These are phyloP conservation scores for Aspergillus latus DNA, from an alignment of 2,329 filamentous ascomycete genomes.

Conservation along the genomic window DNA sequence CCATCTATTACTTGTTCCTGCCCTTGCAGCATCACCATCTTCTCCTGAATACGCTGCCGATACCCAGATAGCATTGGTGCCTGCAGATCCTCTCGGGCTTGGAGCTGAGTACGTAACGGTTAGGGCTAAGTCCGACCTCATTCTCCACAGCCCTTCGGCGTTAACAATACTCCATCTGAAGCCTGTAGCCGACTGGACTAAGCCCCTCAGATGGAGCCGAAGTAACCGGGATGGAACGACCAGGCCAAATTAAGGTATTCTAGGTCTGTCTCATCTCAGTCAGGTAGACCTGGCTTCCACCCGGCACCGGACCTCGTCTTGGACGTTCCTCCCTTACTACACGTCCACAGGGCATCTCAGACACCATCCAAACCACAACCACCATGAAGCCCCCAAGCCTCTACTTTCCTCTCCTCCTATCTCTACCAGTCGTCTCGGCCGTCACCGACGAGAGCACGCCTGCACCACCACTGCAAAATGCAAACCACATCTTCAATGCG, in stretches of 20 bases:
- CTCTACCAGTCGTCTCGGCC: background rate
- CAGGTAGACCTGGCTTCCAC: too few species aligned
- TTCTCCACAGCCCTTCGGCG: background rate
- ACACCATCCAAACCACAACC: background rate
- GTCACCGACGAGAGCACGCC: background rate
- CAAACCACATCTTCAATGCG: slow-evolving; percentile 69
- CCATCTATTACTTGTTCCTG: too few species aligned
- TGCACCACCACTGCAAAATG: slow-evolving; percentile 47
- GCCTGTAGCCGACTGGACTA: background rate
- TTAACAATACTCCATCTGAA: background rate
- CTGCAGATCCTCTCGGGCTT: background rate
- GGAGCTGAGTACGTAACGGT: background rate
- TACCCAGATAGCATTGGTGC: background rate
- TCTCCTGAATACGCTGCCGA: background rate
- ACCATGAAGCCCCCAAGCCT: background rate
- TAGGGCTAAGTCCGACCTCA: background rate
- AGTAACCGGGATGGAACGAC: background rate
- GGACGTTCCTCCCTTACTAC: background rate
- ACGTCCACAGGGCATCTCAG: too few species aligned
- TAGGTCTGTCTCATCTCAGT: too few species aligned
- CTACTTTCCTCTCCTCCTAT: background rate
- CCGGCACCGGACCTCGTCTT: background rate
- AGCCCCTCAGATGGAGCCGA: background rate
- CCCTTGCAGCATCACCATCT: too few species aligned
- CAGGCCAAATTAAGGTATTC: too few species aligned